These are phyloP conservation scores for Knoxia roxburghii DNA, from an alignment of 257 asterid species.

Conservation along the genomic window DNA sequence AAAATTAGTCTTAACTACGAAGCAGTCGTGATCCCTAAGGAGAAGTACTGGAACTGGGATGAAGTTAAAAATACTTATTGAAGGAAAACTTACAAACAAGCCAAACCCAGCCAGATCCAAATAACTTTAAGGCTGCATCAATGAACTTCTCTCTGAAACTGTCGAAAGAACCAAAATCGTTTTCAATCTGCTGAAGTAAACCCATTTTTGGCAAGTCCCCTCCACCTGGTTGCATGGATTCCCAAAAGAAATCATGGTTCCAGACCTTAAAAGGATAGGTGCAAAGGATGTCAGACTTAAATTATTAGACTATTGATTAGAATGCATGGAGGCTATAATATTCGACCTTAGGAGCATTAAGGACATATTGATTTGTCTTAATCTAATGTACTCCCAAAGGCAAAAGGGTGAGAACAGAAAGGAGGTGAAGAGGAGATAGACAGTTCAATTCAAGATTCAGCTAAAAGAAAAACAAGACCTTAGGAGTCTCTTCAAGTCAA, in stretches of 20 bases:
- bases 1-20: neutral
- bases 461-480: neutral
- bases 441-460: neutral
- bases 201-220: conserved; percentile 69
- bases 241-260: conserved; percentile 99
- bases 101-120: conserved; percentile 98
- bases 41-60: neutral
- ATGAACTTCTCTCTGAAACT: conserved; percentile 67
- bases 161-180: conserved; percentile 75
- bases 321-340: neutral
- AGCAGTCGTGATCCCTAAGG: neutral
- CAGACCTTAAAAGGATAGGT: conserved; percentile 50
- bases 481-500: neutral
- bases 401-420: too few relatives aligned
- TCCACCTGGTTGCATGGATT: conserved; percentile 93
- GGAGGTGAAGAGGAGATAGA: neutral
- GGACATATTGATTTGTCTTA: neutral
- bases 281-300: conserved; percentile 7
- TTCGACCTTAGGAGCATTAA: neutral
- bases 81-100: conserved; percentile 69
- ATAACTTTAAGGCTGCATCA: conserved; percentile 60
- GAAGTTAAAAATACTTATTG: neutral
- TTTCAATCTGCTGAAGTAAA: conserved; percentile 76
- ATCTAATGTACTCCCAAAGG: too few relatives aligned
- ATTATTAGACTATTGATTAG: neutral